Base-by-base conservation (phyloP, 441 rosid species). In the Viola pubescens region DNA sequence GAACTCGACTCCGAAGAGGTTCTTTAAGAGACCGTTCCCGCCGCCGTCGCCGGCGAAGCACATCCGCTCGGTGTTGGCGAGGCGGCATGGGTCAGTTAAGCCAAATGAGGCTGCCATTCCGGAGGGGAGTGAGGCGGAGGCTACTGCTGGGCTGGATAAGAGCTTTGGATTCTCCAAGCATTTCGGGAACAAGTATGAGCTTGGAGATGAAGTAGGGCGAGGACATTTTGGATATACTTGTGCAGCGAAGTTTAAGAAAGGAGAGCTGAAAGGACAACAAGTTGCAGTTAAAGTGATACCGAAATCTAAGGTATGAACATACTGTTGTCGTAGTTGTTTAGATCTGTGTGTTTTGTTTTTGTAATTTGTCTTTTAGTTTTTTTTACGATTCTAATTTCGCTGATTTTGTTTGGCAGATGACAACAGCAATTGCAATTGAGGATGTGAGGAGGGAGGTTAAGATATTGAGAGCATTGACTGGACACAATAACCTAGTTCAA, bases 361-460 rank as follows among this genome's bases (percentile, higher is more conserved):
- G 37, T 14, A 12, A 14, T 26, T 5, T 12, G 43, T 12, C 13
- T 50, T 5, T 49, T 38, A 26, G 10, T 49, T 48, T 40, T 11
- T 14, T 42, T 60, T 57, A 26, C 34, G 2, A 26, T 26, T 26
- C 34, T 26, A 26, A 26, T 26, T 26, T 26, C 2, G 41, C 62
- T 59, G 39, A 39, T 43, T 64, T 2, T 60, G 56, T 67, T 52
- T 63, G 14, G n/a, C 74, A 89, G 98, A 92, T 92, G 97, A 92
- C 94, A 3, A 92, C 98, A 7, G 96, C 96, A 34, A 92, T 92
- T 75, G 92, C 98, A 4, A 87, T 89, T 70, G 97, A 92, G 76
- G 97, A 92, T 79, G 97, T 92, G 61, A 80, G 98, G 73, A 89
- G 97, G 81, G 98, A 92, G 82, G 98, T 87, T 55, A 89, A 81